A percentile compares a stretch with the other conserved stretches of the same genome.
These are phyloP conservation scores for Fraxinus sp. DNA, from an alignment of 305 asterid species.

Conservation along the genomic window DNA sequence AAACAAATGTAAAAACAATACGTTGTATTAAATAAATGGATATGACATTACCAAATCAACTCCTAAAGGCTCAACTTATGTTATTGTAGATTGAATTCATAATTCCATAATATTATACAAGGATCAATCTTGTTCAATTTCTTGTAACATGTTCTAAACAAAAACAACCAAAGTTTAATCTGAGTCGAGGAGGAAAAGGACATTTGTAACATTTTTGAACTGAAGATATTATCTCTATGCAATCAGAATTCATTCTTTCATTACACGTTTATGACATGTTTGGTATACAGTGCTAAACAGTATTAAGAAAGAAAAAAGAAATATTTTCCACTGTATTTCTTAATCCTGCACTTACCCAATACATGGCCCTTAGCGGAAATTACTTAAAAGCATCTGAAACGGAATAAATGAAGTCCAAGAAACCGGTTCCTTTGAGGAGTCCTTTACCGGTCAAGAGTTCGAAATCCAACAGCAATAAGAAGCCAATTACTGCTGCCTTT, in stretches of 20 bases:
- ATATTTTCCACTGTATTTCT: neutral
- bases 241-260: neutral
- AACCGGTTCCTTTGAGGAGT: constrained; percentile 85
- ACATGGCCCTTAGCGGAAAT: constrained; percentile 5
- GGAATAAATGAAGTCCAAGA: constrained; percentile 91
- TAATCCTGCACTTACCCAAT: neutral
- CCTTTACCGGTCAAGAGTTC: constrained; percentile 93
- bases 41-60: neutral
- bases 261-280: neutral
- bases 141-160: constrained; percentile 2
- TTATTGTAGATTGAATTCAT: neutral
- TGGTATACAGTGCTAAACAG: neutral
- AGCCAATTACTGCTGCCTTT: constrained; percentile 85
- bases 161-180: neutral
- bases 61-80: neutral
- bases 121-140: constrained; percentile 1
- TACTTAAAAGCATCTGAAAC: constrained; percentile 60
- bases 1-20: neutral
- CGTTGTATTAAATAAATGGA: too few species aligned
- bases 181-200: neutral
- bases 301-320: neutral
- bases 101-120: constrained; percentile 5
- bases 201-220: neutral
- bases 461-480: constrained; percentile 81
- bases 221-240: neutral